Evolutionary conservation across 371 early-diverging fungal genomes (phyloP).

Genomic region (Spiromyces aspiralis): DNA sequence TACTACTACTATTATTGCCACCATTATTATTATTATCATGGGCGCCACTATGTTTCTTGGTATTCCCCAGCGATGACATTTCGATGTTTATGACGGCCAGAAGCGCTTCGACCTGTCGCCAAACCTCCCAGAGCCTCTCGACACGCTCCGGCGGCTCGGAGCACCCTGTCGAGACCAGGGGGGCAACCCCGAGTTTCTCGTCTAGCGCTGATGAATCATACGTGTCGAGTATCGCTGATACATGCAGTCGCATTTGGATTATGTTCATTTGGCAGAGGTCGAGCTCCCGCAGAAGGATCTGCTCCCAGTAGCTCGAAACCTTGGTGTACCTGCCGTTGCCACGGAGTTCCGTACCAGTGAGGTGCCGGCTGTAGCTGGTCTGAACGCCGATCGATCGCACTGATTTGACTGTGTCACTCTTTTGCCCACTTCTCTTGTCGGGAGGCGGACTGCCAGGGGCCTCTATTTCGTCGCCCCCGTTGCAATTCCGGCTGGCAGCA

Average conservation of each 20-base stretch:
- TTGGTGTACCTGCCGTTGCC: neutral
- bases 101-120: conserved; percentile 27
- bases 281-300: neutral
- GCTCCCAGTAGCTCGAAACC: neutral
- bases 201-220: neutral
- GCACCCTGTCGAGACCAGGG: neutral
- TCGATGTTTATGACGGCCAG: conserved; percentile 4
- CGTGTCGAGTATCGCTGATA: neutral
- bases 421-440: too few relatives aligned
- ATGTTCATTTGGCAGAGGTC: neutral
- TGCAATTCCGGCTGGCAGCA: too few relatives aligned
- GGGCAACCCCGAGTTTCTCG: too few relatives aligned
- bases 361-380: too few relatives aligned
- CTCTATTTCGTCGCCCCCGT: too few relatives aligned
- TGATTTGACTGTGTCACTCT: too few relatives aligned
- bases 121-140: conserved; percentile 26
- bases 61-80: neutral
- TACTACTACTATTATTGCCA: too few relatives aligned
- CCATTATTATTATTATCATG: too few relatives aligned
- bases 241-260: neutral
- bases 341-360: neutral
- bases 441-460: too few relatives aligned
- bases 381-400: neutral
- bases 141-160: conserved; percentile 21
- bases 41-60: too few relatives aligned